Percentiles rank a stretch among this genome's conserved stretches.
phyloP scores from a whole-genome alignment of 2,329 filamentous ascomycete species.

The Penicillium sp. region DNA sequence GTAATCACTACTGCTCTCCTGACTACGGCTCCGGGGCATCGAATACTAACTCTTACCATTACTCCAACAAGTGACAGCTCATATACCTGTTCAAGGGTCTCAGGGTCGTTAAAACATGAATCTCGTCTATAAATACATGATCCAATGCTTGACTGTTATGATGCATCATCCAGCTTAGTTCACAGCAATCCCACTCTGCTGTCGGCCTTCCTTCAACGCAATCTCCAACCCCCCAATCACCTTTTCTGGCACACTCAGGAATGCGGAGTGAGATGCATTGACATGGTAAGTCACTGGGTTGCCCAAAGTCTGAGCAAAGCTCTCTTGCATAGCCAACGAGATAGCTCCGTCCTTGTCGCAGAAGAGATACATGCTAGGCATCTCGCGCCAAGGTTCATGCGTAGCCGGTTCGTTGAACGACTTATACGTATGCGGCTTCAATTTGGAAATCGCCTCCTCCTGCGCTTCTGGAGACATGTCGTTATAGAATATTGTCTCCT shows the following conservation, averaged over 20 bases:
- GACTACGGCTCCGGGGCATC: constrained; percentile 4
- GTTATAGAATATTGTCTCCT: constrained; percentile 28
- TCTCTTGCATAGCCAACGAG: constrained; percentile 30
- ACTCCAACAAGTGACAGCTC: constrained; percentile 5
- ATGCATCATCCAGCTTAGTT: background rate
- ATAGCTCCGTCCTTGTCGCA: constrained; percentile 37
- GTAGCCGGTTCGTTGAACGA: constrained; percentile 25
- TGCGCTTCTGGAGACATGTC: constrained; percentile 28
- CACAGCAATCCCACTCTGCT: constrained; percentile 10
- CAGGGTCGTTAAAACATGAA: background rate
- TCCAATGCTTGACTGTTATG: background rate
- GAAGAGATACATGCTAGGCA: constrained; percentile 34
- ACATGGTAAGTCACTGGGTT: constrained; percentile 32
- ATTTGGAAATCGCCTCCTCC: constrained; percentile 18
- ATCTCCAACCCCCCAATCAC: constrained; percentile 33
- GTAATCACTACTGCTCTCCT: constrained; percentile 11
- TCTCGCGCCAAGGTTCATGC: constrained; percentile 33
- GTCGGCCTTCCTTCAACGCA: constrained; percentile 21
- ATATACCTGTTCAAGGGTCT: background rate
- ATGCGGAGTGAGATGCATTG: constrained; percentile 40
- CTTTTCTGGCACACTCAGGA: constrained; percentile 37
- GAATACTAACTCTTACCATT: constrained; percentile 11
- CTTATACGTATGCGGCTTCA: constrained; percentile 24
- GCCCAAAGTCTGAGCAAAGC: constrained; percentile 27
- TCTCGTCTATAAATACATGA: background rate